These are phyloP conservation scores for Fusarium marasasianum DNA, from an alignment of 2,329 filamentous ascomycete genomes.

Conservation along the genomic window DNA sequence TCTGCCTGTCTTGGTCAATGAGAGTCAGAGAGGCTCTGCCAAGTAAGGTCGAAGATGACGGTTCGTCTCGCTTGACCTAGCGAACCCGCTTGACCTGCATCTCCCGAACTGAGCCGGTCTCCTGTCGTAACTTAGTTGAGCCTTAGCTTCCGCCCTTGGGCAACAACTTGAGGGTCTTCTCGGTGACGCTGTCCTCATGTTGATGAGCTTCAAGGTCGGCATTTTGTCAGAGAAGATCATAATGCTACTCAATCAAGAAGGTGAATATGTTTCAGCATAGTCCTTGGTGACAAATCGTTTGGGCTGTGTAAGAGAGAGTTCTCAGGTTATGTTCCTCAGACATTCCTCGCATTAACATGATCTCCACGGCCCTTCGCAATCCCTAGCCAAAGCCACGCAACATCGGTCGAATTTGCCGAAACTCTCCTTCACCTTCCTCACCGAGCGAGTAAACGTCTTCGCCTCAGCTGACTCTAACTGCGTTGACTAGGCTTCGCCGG, in stretches of 20 bases:
- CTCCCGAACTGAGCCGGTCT: slow-evolving; percentile 27
- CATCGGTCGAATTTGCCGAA: slow-evolving; percentile 6
- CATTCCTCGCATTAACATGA: background rate
- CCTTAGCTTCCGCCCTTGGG: slow-evolving; percentile 33
- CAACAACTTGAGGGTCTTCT: slow-evolving; percentile 22
- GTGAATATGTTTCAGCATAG: background rate
- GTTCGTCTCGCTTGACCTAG: slow-evolving; percentile 29
- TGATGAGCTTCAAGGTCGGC: background rate
- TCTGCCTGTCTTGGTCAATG: background rate
- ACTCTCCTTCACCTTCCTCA: slow-evolving; percentile 11
- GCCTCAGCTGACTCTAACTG: slow-evolving; percentile 38
- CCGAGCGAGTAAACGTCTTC: slow-evolving; percentile 20
- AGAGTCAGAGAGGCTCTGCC: slow-evolving; percentile 13
- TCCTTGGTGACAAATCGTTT: background rate
- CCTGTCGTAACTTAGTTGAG: slow-evolving; percentile 22
- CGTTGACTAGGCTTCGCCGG: slow-evolving; percentile 17
- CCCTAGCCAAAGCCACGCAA: slow-evolving; percentile 14
- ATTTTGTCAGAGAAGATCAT: background rate
- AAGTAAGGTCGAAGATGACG: slow-evolving; percentile 5
- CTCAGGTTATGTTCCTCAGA: background rate
- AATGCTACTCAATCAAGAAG: background rate
- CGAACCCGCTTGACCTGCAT: slow-evolving; percentile 35
- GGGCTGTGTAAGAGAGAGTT: background rate
- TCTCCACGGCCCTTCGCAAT: slow-evolving; percentile 11
- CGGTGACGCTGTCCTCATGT: background rate